phyloP scores from a whole-genome alignment of 179 eudicot genomes.

The Beta macrorhiza region DNA sequence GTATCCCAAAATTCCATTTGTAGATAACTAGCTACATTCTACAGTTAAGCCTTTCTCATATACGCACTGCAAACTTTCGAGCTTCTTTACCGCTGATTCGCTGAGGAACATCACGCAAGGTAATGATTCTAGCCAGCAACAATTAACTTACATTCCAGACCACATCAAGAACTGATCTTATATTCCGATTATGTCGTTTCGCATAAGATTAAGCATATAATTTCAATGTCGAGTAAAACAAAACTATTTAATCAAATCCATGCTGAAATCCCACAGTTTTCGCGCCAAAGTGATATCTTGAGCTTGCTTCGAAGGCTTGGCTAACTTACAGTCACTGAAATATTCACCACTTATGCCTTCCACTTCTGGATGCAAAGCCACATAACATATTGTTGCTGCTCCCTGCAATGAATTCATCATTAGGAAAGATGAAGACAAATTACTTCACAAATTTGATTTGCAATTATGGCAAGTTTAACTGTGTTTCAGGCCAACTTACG shows the following conservation, averaged over 20 bases:
- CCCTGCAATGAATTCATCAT: conserved; percentile 30
- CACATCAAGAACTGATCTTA: no score
- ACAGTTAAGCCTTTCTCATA: no score
- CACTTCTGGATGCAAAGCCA: conserved; percentile 39
- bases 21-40: no score
- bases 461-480: not conserved
- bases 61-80: no score
- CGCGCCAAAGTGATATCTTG: conserved; percentile 29
- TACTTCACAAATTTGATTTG: not conserved
- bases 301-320: conserved; percentile 25
- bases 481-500: not conserved
- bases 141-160: no score
- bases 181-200: no score
- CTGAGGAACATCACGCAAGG: no score
- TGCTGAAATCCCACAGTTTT: conserved; percentile 37
- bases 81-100: no score
- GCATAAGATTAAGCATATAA: no score
- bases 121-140: no score
- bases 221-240: no score
- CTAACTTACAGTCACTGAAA: conserved; percentile 33
- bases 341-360: conserved; percentile 38
- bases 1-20: no score
- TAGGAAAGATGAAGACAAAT: not conserved
- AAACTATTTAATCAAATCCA: conserved; percentile 4
- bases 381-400: conserved; percentile 42